Percentiles rank a stretch among this genome's conserved stretches.
Evolutionary conservation across 75 land plant genomes (phyloP).

Genomic region (Adiantum capillusveneris): DNA sequence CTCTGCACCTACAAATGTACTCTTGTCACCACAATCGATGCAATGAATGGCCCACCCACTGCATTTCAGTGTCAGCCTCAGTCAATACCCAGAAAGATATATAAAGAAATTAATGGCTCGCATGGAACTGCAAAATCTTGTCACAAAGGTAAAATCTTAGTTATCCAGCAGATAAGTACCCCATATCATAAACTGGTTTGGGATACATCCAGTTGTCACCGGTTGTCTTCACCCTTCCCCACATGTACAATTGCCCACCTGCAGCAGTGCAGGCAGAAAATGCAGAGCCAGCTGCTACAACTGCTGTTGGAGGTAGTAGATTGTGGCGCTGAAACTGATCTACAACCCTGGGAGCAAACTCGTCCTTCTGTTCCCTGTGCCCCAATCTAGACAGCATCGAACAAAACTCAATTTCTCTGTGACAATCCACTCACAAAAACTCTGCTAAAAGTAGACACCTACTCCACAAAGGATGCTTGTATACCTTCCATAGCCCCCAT

Average conservation of each 20-base stretch:
- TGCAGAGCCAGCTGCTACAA: conserved; percentile 87
- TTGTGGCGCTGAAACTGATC: conserved; percentile 74
- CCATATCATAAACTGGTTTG: conserved; percentile 87
- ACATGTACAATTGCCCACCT: conserved; percentile 98
- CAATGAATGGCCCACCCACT: conserved; percentile 94
- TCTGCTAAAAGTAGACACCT: neutral
- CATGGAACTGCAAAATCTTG: neutral
- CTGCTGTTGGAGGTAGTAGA: conserved; percentile 74
- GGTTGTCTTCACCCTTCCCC: conserved; percentile 85
- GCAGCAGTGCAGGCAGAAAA: conserved; percentile 79
- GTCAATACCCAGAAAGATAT: neutral
- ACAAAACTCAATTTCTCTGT: neutral
- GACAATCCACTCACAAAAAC: neutral
- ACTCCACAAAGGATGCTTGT: neutral
- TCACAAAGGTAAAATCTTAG: neutral
- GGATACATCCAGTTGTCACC: conserved; percentile 99
- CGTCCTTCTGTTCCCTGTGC: conserved; percentile 95
- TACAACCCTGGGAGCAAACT: conserved; percentile 77
- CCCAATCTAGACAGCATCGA: conserved; percentile 51
- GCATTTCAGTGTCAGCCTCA: too few species aligned
- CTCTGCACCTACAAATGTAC: conserved; percentile 82
- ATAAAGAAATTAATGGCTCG: neutral
- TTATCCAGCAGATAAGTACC: conserved; percentile 37
- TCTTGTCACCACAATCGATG: conserved; percentile 83
- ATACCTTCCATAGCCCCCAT: conserved; percentile 98